phyloP scores from a whole-genome alignment of 139 green algal species.

The Coccomyxa sp. region DNA sequence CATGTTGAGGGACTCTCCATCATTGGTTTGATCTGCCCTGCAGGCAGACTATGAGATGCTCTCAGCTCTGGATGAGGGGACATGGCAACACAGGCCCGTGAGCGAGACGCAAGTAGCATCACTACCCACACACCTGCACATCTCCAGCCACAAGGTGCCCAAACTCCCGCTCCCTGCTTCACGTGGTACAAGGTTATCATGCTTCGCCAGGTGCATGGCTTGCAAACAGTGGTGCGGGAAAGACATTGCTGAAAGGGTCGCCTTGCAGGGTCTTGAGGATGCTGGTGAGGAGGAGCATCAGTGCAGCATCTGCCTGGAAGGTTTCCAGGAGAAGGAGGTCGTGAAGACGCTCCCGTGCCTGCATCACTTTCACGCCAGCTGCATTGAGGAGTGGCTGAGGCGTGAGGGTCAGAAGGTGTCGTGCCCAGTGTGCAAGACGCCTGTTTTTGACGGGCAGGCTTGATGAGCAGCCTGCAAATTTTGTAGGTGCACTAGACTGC shows the following conservation, averaged over 20 bases:
- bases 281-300: background rate
- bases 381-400: constrained; percentile 39
- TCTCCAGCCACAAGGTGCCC: background rate
- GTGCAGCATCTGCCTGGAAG: constrained; percentile 12
- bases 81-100: background rate
- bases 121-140: constrained; percentile 11
- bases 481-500: no score
- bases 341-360: constrained; percentile 36
- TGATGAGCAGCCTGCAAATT: no score
- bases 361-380: constrained; percentile 35
- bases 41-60: constrained; percentile 11
- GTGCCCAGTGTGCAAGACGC: constrained; percentile 48
- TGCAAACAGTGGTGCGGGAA: background rate
- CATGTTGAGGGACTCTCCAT: no score
- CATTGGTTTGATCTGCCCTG: no score
- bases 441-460: constrained; percentile 12
- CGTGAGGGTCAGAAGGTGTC: constrained; percentile 24
- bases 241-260: no score
- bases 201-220: background rate
- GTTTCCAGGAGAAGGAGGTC: background rate
- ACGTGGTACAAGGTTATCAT: background rate
- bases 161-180: background rate
- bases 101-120: constrained; percentile 4
- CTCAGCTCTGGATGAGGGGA: constrained; percentile 4
- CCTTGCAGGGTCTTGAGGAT: background rate